Evolutionary conservation across 805 yeast genomes (phyloP), one percentile per base, ranked within the genome.

Genomic region (Candida nanaspora): DNA sequence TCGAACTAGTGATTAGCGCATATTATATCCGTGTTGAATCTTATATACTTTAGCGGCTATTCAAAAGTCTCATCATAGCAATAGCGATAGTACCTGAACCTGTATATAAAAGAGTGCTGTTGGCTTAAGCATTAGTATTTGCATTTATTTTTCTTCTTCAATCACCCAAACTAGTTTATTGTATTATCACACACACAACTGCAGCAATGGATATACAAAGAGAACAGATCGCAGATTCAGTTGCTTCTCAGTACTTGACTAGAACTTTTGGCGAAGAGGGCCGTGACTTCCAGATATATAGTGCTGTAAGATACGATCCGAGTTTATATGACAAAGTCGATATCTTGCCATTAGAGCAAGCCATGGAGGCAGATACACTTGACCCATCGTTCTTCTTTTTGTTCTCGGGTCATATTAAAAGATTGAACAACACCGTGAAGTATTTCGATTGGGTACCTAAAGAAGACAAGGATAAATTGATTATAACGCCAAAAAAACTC

Each of bases 241-340:
- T 35, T 6, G 15, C 22, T 10, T 15, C 28, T 5, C 21, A 25
- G 5, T 22, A 23, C 15, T 5, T 34, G 6, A 34, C 13, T 3
- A 19, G 8, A 15, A 10, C 15, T 15, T 23, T 6, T 10, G 37
- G 23, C 16, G 27, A 31, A 14, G 34, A 34, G 9, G 3, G 6
- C 3, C 21, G 3, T 3, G 19, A 66, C 6, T 80, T 84, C 52
- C 74, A 78, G 46, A 57, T 86, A 14, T 61, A 86, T 23, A 74
- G 88, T 31, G 80, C 95, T 2, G 70, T 87, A 30, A 66, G 96
- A 38, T 87, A 82, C 53, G 94, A 86, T 49, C 91, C 94, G 1
- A 48, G 56, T 9, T 56, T 83, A 39, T 53, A 61, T n/a, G 44
- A 45, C 8, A 55, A 52, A 3, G 50, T 57, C 16, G 9, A 23